Base-by-base conservation (phyloP, 805 yeast species). In the Spathaspora boniae region DNA sequence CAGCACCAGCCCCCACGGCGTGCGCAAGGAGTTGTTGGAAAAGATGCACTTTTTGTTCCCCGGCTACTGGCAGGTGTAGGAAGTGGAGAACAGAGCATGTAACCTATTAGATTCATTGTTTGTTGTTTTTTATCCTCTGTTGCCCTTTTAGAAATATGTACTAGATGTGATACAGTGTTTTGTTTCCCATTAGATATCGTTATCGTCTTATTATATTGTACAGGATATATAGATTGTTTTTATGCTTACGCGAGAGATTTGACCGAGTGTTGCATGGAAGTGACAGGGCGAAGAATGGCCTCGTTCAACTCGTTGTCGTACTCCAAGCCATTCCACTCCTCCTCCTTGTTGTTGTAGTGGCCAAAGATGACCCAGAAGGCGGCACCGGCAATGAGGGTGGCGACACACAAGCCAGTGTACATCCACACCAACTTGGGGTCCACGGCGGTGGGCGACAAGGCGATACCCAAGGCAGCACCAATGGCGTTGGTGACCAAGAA, bases 31-130 rank as follows among this genome's bases (percentile, higher is more conserved):
- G 42, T 66, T 87, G 41, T 70, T 84, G 50, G 79, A 80, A 53
- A 85, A 85, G 62, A 78, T 93, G 78, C 88, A 84, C 60, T 93
- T 59, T 58, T 68, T 93, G 49, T 87, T 85, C 70, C 98, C 98
- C 8, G 95, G 89, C 23, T 85, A 89, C 67, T 88, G 93, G 94
- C 82, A 80, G 37, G 38, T 34, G 6, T 31, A 22, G 22, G 29
- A 26, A 8, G 11, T 8, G 11, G 8, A 26, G 29, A 26, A 11
- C 17, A 26, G 8, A 26, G 17, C 19, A 30, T 18, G 6, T 9
- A 16, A 29, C 6, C 8, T 4, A 14, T 16, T 15, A 15, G 25
- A 29, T 29, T 6, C 16, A 16, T 29, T 29, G 5, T 14, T 28
- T 28, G 11, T 14, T 14, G 6, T 5, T 29, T 29, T 27, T 27